Evolutionary conservation across 2,329 filamentous ascomycete genomes (phyloP), one percentile per base, ranked within the genome.

Genomic region (Daldinia eschscholtzii): DNA sequence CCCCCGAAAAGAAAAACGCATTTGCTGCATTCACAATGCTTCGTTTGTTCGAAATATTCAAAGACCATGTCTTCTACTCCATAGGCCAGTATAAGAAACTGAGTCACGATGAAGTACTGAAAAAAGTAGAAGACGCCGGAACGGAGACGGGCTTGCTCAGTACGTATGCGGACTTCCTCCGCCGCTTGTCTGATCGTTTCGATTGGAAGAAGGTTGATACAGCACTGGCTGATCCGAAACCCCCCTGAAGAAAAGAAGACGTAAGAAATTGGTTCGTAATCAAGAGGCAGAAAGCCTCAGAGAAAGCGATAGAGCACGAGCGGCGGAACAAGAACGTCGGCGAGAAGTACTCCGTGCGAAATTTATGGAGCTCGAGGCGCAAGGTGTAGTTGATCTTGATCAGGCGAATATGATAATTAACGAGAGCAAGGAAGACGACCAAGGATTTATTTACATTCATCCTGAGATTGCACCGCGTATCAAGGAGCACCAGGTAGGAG

Each of bases 401-500:
- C 81, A 83, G 70, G 78, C 81, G 46, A 79, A 84, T 55, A 79
- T 92, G 26, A 88, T 91, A 53, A 87, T 94, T 78, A 93, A 93
- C 75, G 85, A 89, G 67, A 85, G 85, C 30, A 92, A 91, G 75
- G 80, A 84, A 20, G 86, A 90, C 2, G 80, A 87, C 13, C 82
- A 91, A 70, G 84, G 84, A 0, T 83, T 89, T 53, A 86, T 93
- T 30, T 91, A 88, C 69, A 80, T 97, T 57, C 85, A 92, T 72
- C 79, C 85, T 0, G 79, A 86, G 6, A 92, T 95, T 61, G 90
- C 88, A 0, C 75, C 74, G 6, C 83, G 82, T 5, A 92, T 97
- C 68, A 95, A 96, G 74, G 84, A 88, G 7, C 93, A 97, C 78
- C 94, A 98, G 76, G 84, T 97, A 53, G 84, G 88, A 0, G 94